These are phyloP conservation scores for Glycine tomentella DNA, from an alignment of 306 rosid species.

Conservation along the genomic window DNA sequence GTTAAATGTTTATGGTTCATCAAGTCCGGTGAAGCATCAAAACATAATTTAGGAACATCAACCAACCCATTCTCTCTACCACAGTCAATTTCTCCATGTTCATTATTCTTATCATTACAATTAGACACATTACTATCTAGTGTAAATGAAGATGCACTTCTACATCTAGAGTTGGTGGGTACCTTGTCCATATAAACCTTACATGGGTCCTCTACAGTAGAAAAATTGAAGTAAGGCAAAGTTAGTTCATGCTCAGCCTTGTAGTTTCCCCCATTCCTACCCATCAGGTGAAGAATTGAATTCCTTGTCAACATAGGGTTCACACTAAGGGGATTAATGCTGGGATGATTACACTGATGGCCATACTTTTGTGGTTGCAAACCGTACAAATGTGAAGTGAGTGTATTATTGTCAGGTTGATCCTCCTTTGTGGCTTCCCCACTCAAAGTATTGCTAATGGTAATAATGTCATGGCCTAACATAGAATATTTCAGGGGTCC, in stretches of 20 bases:
- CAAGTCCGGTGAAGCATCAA: conserved; percentile 49
- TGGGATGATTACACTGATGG: conserved; percentile 56
- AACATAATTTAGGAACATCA: conserved; percentile 43
- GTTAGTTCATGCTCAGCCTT: conserved; percentile 43
- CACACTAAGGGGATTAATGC: conserved; percentile 77
- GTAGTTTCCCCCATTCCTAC: conserved; percentile 54
- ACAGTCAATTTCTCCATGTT: conserved; percentile 43
- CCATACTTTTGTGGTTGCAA: conserved; percentile 52
- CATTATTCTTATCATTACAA: conserved; percentile 51
- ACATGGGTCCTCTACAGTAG: conserved; percentile 78
- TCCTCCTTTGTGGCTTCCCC: conserved; percentile 52
- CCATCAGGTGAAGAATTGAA: conserved; percentile 55
- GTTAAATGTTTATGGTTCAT: conserved; percentile 50
- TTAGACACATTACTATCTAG: conserved; percentile 41
- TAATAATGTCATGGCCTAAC: conserved; percentile 49
- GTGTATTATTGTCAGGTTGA: conserved; percentile 43
- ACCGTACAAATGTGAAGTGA: conserved; percentile 49
- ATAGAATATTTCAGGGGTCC: conserved; percentile 50
- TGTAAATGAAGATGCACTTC: conserved; percentile 45
- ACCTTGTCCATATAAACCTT: conserved; percentile 62
- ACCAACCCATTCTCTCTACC: conserved; percentile 51
- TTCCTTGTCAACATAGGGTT: conserved; percentile 78
- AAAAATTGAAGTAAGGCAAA: conserved; percentile 77
- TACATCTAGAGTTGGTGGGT: conserved; percentile 46
- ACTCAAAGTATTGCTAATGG: conserved; percentile 41